Evolutionary conservation across 2,329 filamentous ascomycete species (phyloP).

Genomic region (Knoxdaviesia proteae): DNA sequence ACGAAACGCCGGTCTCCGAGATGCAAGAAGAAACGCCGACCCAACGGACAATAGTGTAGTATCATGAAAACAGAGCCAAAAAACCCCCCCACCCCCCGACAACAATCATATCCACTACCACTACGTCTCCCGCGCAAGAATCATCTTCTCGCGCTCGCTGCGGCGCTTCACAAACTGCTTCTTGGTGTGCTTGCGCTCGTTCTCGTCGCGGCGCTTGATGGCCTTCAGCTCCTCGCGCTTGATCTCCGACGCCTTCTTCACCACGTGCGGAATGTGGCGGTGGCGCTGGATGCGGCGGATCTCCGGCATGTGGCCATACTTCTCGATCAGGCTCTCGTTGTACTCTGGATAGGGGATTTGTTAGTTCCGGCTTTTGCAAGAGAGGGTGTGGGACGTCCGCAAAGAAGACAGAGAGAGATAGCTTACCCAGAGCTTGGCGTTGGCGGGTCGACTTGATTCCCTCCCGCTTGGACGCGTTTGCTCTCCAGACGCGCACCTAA

Average conservation of each 20-base stretch:
- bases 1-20: neutral
- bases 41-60: no score
- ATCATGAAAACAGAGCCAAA: neutral
- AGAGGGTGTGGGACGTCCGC: neutral
- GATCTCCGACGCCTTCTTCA: slow-evolving; percentile 93
- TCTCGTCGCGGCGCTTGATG: slow-evolving; percentile 83
- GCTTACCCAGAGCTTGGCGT: slow-evolving; percentile 44
- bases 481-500: slow-evolving; percentile 56
- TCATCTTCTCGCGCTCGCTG: slow-evolving; percentile 81
- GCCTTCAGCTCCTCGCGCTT: slow-evolving; percentile 74
- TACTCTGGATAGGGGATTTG: slow-evolving; percentile 36
- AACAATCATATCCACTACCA: neutral
- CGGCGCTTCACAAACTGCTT: slow-evolving; percentile 56
- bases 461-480: slow-evolving; percentile 62
- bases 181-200: slow-evolving; percentile 76
- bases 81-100: neutral
- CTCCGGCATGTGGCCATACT: slow-evolving; percentile 92
- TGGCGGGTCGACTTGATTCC: slow-evolving; percentile 74
- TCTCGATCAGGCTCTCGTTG: slow-evolving; percentile 60
- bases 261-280: slow-evolving; percentile 72
- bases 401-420: no score
- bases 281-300: slow-evolving; percentile 78
- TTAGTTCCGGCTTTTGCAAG: neutral
- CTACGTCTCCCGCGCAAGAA: slow-evolving; percentile 45
- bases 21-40: neutral